phyloP scores from a whole-genome alignment of 148 eudicot species.

The Silene latifolia region DNA sequence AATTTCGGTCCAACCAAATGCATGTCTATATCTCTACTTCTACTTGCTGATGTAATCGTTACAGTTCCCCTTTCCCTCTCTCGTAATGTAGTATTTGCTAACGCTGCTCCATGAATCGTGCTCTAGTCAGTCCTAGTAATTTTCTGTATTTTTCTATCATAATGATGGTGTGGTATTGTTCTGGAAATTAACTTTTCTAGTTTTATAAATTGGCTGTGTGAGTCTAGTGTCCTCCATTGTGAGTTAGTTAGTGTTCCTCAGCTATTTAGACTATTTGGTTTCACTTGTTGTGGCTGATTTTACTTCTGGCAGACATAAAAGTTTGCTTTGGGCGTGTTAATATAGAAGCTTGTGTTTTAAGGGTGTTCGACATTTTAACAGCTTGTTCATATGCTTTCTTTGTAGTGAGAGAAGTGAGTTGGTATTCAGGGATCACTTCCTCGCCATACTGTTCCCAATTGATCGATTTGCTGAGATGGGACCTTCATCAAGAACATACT shows the following conservation, averaged over 20 bases:
- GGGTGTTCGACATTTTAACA: neutral
- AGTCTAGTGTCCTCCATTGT: neutral
- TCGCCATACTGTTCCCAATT: slow-evolving; percentile 79
- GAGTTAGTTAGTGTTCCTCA: neutral
- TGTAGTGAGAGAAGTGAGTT: slow-evolving; percentile 76
- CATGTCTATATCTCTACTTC: neutral
- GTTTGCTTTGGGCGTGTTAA: neutral
- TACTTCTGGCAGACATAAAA: neutral
- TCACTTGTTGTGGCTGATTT: neutral
- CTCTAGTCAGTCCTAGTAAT: neutral
- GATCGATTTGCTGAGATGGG: slow-evolving; percentile 93
- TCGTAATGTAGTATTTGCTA: neutral
- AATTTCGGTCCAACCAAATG: neutral
- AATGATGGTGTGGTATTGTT: neutral
- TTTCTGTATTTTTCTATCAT: too few species aligned
- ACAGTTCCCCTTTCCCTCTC: neutral
- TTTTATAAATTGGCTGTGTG: neutral
- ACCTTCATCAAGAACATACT: slow-evolving; percentile 74
- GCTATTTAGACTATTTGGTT: neutral
- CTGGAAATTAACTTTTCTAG: neutral
- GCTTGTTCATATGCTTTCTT: slow-evolving; percentile 13
- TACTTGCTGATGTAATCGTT: neutral
- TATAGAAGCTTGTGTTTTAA: neutral
- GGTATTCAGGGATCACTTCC: slow-evolving; percentile 63
- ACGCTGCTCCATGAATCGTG: neutral